Percentiles rank a stretch among this genome's conserved stretches.
These are phyloP conservation scores for Bryum argenteum DNA, from an alignment of 225 moss, liverwort and hornwort species.

Conservation along the genomic window DNA sequence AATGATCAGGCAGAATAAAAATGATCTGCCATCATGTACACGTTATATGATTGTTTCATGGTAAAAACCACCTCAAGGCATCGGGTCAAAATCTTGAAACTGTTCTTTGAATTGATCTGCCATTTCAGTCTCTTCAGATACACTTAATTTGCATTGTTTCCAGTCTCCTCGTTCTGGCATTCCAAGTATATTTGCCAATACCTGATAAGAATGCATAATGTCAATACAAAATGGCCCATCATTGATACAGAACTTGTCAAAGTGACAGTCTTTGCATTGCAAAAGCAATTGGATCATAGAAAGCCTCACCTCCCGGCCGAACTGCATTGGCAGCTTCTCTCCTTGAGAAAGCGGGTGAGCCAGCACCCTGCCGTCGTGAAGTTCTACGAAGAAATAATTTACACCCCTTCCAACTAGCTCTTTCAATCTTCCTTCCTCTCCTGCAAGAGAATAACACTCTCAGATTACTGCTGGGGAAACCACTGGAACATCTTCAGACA, in stretches of 20 bases:
- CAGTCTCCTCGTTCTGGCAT: constrained; percentile 91
- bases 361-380: constrained; percentile 77
- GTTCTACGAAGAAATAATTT: constrained; percentile 89
- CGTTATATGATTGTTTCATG: neutral
- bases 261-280: neutral
- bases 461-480: neutral
- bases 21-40: constrained; percentile 25
- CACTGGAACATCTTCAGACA: neutral
- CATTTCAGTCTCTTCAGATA: constrained; percentile 74
- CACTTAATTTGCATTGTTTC: constrained; percentile 81
- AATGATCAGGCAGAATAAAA: constrained; percentile 2
- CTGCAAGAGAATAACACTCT: constrained; percentile 41
- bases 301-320: constrained; percentile 84
- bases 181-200: constrained; percentile 78
- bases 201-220: constrained; percentile 44
- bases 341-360: constrained; percentile 74
- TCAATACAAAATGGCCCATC: constrained; percentile 3
- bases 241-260: neutral
- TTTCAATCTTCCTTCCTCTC: constrained; percentile 59
- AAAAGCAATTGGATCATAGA: neutral
- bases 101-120: constrained; percentile 81
- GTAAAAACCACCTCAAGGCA: constrained; percentile 45
- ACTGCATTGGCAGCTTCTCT: constrained; percentile 93
- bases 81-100: constrained; percentile 83
- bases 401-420: constrained; percentile 59